Evolutionary conservation across 352 stramenopile species (phyloP), one percentile per base, ranked within the genome.

Genomic region (Phytopythium delawarense): DNA sequence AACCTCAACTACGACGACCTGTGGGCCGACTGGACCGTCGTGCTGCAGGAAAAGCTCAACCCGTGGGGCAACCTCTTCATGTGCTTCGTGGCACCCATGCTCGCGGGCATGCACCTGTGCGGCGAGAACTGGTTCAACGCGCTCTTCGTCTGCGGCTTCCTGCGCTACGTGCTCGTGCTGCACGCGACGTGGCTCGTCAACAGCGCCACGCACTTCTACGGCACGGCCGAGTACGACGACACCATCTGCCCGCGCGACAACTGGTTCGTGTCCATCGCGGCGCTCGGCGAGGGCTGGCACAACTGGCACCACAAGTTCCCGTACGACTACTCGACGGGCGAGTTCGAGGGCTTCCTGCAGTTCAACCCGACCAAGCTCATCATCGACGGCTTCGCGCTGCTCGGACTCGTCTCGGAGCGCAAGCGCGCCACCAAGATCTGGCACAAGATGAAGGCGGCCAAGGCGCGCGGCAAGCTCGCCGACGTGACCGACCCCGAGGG

Each of bases 271-370:
- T 97, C 92, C 28, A 85, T 98, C 64, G 92, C 94, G 40, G 91
- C 96, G 21, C 86, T 99, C 75, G 97, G 97, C 34, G 96, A 99
- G 74, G 96, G 96, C 73, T 99, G 96, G 96, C 96, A 99, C 84
- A 99, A 99, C 85, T 99, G 96, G 96, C 97, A 99, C 79, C 97
- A 99, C 92, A 99, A 99, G 78, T 99, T 99, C 75, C 97, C 97
- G 55, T 99, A 98, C 84, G 97, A 99, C 72, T 99, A 99, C 79
- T 93, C 96, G 46, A 95, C 96, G 20, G 96, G 84, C 52, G 96
- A 99, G 80, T 98, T 97, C 67, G 97, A 96, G 48, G 83, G 98
- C 56, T 90, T 82, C 13, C 80, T 82, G 62, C 96, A 99, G 79
- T 99, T 98, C 82, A 99, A 99, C 76, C 97, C 97, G 15, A 98